Conservation (phyloP, 129 eudicot genomes). For the Helianthus annuus region HanXRQr2.0-SUNRISE NC_035443.2:151692005-151692504, state of each 20-base stretch:
- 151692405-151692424: conserved; percentile 20
- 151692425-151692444: conserved; percentile 42
- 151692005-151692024: too few relatives aligned
- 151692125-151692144: not conserved
- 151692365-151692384: not conserved
- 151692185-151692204: not conserved
- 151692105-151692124: not conserved
- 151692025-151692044: too few relatives aligned
- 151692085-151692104: not conserved
- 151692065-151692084: not conserved
- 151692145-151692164: not conserved
- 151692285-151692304: not conserved
- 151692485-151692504: conserved; percentile 67
- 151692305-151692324: conserved; percentile 2
- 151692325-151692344: conserved; percentile 32
- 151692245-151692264: not conserved
- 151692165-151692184: not conserved
- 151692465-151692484: conserved; percentile 59
- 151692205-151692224: too few relatives aligned
- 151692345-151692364: not conserved
- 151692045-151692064: too few relatives aligned
- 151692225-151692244: not conserved
- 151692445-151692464: conserved; percentile 53
- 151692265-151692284: not conserved
- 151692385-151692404: not conserved